Conservation (phyloP, 2,329 filamentous ascomycete species). For the Dothiorella sarmentorum region DNA sequence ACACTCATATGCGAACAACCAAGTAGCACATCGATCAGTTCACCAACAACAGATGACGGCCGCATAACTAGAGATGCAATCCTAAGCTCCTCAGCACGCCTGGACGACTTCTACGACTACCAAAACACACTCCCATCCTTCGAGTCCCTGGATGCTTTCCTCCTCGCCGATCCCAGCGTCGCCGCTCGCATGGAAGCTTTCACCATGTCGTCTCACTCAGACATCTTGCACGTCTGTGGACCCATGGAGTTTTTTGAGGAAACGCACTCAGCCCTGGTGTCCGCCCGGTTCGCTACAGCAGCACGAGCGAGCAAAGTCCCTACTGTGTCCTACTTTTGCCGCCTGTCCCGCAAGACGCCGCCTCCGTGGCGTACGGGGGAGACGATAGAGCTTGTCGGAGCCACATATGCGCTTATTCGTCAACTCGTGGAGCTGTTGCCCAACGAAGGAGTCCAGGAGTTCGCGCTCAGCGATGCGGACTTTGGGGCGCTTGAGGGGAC, state of each 20-base stretch:
- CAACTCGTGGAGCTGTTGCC: slow-evolving; percentile 21
- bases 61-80: background rate
- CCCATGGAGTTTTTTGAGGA: background rate
- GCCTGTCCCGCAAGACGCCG: background rate
- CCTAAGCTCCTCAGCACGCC: background rate
- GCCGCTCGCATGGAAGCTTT: background rate
- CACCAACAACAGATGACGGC: too few species aligned
- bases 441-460: background rate
- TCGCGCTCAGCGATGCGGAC: background rate
- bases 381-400: slow-evolving; percentile 6
- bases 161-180: background rate
- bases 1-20: too few species aligned
- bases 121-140: background rate
- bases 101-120: background rate
- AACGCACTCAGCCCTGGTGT: background rate
- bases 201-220: background rate
- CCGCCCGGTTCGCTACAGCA: background rate
- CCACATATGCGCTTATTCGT: slow-evolving; percentile 21
- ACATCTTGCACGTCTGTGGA: background rate
- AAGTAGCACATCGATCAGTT: too few species aligned
- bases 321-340: slow-evolving; percentile 20
- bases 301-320: background rate
- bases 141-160: background rate
- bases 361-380: slow-evolving; percentile 8
- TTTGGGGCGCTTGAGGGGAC: background rate